Percentiles rank a stretch among this genome's conserved stretches.
Evolutionary conservation across 176 grass and related monocot species (phyloP).

Genomic region (Luzula sylvatica): DNA sequence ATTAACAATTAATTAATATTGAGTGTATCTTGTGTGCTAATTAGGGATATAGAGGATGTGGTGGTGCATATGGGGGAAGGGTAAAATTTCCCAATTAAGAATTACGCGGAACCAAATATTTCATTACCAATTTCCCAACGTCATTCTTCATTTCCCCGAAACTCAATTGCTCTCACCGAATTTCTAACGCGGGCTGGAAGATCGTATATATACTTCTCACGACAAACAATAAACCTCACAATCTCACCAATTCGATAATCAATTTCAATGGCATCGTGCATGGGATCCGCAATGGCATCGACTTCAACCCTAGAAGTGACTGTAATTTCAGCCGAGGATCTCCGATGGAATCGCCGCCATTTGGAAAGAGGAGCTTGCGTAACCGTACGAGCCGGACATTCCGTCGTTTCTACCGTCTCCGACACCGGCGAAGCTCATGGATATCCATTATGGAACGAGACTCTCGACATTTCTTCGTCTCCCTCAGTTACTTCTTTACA

Average conservation of each 20-base stretch:
- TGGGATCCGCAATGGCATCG: background rate
- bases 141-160: no score
- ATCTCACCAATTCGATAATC: background rate
- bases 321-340: constrained; percentile 31
- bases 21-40: no score
- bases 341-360: background rate
- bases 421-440: constrained; percentile 25
- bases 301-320: constrained; percentile 27
- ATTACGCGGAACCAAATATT: no score
- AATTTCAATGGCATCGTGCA: constrained; percentile 2
- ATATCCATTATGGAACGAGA: constrained; percentile 40
- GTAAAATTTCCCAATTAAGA: no score
- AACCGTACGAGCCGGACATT: constrained; percentile 6
- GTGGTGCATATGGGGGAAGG: no score
- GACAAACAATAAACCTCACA: background rate
- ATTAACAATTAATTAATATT: no score
- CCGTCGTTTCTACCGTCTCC: constrained; percentile 3
- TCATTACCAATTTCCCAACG: no score
- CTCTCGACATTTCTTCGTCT: constrained; percentile 10
- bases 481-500: constrained; percentile 1
- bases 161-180: no score
- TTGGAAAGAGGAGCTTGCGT: constrained; percentile 17
- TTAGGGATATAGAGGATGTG: no score
- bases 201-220: no score
- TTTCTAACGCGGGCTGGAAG: no score